These are phyloP conservation scores for Tolypocladium cylindrosporum DNA, from an alignment of 2,329 filamentous ascomycete genomes.

Conservation along the genomic window DNA sequence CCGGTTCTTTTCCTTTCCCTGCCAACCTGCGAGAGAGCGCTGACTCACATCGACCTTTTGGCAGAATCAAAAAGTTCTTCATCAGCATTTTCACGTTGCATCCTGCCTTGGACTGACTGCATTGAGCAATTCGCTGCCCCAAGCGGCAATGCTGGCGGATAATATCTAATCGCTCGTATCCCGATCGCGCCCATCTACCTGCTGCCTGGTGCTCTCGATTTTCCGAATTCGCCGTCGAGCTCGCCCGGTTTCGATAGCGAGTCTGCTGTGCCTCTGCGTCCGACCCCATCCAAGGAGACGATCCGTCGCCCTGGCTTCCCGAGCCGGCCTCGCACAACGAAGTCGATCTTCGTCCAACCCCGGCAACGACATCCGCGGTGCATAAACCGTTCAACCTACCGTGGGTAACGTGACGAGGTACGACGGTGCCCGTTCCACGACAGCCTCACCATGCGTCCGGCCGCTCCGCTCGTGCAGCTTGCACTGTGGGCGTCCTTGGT, in stretches of 20 bases:
- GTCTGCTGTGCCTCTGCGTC: not conserved
- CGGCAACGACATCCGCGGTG: not conserved
- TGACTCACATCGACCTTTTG: not conserved
- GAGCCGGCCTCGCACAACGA: constrained; percentile 1
- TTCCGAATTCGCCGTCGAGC: not conserved
- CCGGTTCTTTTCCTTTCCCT: not conserved
- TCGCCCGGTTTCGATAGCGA: not conserved
- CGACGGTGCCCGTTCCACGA: constrained; percentile 1
- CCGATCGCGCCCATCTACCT: not conserved
- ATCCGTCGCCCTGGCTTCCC: not conserved
- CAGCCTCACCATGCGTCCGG: constrained; percentile 28
- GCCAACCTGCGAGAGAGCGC: not conserved
- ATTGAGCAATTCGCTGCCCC: not conserved
- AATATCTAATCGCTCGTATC: not conserved
- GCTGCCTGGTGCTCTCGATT: not conserved
- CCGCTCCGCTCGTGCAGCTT: constrained; percentile 31
- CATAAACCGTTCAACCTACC: not conserved
- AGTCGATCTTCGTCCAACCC: not conserved
- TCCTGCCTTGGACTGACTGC: not conserved
- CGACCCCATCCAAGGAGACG: not conserved
- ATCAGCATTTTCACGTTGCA: not conserved
- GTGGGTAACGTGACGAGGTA: constrained; percentile 1
- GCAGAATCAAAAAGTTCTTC: not conserved
- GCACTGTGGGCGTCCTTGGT: constrained; percentile 35
- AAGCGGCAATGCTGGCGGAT: not conserved